These are phyloP conservation scores for Yamadazyma nakazawae DNA, from an alignment of 805 yeast species.

Conservation along the genomic window DNA sequence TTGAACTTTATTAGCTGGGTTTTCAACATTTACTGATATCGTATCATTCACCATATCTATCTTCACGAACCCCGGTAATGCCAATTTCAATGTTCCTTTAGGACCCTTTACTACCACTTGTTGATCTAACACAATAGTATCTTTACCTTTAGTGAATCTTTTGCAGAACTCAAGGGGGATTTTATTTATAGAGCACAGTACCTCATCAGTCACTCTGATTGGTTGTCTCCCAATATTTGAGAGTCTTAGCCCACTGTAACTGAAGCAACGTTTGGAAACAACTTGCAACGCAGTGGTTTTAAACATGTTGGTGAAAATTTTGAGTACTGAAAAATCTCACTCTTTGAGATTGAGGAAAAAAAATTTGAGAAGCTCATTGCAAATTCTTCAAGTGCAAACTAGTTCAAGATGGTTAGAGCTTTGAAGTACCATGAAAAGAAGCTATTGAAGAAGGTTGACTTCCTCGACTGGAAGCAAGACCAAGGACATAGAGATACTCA, in stretches of 20 bases:
- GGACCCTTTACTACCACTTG: conserved; percentile 71
- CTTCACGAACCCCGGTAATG: conserved; percentile 69
- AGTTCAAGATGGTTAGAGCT: conserved; percentile 66
- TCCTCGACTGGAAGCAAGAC: conserved; percentile 97
- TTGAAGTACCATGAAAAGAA: conserved; percentile 95
- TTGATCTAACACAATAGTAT: conserved; percentile 54
- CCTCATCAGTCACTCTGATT: conserved; percentile 62
- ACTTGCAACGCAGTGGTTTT: neutral
- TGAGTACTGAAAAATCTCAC: neutral
- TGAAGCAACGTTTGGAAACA: conserved; percentile 1
- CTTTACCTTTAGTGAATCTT: conserved; percentile 64
- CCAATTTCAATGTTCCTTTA: conserved; percentile 59
- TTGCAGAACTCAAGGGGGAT: conserved; percentile 54
- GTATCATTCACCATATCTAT: conserved; percentile 32
- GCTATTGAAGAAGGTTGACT: conserved; percentile 90
- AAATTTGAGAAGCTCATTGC: conserved; percentile 6
- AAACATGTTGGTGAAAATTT: conserved; percentile 9
- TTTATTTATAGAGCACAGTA: conserved; percentile 44
- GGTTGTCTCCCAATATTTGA: conserved; percentile 85
- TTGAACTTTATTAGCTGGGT: conserved; percentile 60
- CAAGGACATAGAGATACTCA: conserved; percentile 93
- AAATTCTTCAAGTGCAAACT: neutral
- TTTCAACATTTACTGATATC: conserved; percentile 54
- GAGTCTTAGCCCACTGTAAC: neutral
- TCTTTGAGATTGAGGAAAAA: conserved; percentile 1